Conservation (phyloP, 2,329 filamentous ascomycete genomes). For the Didymella exigua region DNA sequence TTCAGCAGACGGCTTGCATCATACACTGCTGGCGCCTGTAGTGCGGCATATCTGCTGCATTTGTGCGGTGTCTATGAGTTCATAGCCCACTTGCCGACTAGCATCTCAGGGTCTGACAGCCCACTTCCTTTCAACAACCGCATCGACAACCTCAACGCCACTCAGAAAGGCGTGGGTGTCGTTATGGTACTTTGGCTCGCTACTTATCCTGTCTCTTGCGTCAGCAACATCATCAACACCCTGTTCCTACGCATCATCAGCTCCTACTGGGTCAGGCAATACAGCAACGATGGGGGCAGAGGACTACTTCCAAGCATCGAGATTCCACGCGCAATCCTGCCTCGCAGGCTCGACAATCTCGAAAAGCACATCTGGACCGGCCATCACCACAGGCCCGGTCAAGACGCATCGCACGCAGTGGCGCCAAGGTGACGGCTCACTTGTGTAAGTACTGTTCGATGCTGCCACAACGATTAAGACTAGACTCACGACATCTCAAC, state of each 20-base stretch:
- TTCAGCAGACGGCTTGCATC: conserved; percentile 23
- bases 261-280: conserved; percentile 22
- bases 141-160: conserved; percentile 12
- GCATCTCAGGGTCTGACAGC: not conserved
- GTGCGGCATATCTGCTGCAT: conserved; percentile 26
- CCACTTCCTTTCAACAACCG: not conserved
- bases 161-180: conserved; percentile 22
- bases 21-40: conserved; percentile 24
- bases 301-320: conserved; percentile 26
- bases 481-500: not conserved
- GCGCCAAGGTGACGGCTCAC: not conserved
- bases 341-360: not conserved
- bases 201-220: conserved; percentile 25
- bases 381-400: not conserved
- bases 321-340: conserved; percentile 13
- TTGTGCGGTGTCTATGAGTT: conserved; percentile 22
- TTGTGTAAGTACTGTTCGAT: not conserved
- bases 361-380: not conserved
- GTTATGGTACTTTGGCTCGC: conserved; percentile 25
- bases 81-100: conserved; percentile 7
- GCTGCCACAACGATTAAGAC: not conserved
- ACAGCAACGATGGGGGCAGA: conserved; percentile 20
- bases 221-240: conserved; percentile 22
- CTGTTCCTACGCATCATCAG: conserved; percentile 11
- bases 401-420: not conserved